phyloP scores from a whole-genome alignment of 345 rosid genomes.

The Clarkia xantiana region DNA sequence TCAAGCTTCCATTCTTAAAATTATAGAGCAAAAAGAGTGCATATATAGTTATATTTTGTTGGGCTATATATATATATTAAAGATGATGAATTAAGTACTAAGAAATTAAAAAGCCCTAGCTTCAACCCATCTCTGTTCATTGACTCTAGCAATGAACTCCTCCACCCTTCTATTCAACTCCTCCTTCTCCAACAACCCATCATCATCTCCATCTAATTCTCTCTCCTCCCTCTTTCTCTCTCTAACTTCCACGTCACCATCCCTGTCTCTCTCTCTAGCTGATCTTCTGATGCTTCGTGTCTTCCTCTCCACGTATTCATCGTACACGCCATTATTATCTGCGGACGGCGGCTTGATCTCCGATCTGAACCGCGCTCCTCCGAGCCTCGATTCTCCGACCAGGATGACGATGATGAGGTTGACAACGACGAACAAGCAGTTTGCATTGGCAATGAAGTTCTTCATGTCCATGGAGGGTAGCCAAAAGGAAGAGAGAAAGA shows the following conservation, averaged over 20 bases:
- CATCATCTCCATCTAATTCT: constrained; percentile 9
- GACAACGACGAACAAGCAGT: constrained; percentile 32
- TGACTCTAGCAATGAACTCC: constrained; percentile 58
- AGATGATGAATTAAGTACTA: too few relatives aligned
- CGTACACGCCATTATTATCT: constrained; percentile 14
- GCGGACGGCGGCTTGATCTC: constrained; percentile 2
- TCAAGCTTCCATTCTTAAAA: too few relatives aligned
- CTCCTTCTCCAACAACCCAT: constrained; percentile 19
- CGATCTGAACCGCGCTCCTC: neutral
- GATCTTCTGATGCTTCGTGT: constrained; percentile 2
- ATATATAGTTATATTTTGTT: too few relatives aligned
- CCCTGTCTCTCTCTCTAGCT: neutral
- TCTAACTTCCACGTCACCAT: constrained; percentile 4
- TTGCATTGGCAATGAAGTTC: constrained; percentile 21
- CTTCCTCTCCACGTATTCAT: constrained; percentile 31
- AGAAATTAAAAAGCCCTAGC: constrained; percentile 11
- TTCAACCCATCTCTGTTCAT: constrained; percentile 45
- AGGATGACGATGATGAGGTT: constrained; percentile 42
- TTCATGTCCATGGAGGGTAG: constrained; percentile 13
- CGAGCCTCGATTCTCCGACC: constrained; percentile 30
- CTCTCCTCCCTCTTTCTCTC: neutral
- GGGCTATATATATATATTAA: too few relatives aligned
- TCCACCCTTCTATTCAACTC: constrained; percentile 42
- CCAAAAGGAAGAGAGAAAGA: constrained; percentile 14
- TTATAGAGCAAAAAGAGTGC: too few relatives aligned